Base-by-base conservation (phyloP, 2,329 filamentous ascomycete genomes). In the Monilinia polystroma region DNA sequence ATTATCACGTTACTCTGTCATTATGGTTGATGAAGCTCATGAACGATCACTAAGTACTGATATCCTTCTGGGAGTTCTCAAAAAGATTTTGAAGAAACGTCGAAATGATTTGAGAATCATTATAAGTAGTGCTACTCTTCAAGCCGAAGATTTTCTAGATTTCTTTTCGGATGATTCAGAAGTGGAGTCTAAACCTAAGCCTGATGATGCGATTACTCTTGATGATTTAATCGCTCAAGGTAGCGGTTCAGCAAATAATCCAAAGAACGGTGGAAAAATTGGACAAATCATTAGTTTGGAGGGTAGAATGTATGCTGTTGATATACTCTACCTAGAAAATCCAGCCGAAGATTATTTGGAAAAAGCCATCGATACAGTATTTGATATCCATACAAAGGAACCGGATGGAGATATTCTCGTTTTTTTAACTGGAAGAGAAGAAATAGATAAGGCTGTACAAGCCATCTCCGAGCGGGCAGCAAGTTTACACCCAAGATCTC, bases 21-120 rank as follows among this genome's bases (percentile, higher is more conserved):
- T 99, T 73, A 97, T 99, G 92, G 90, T 99, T 10, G 95, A 99
- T 76, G 94, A 98, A 79, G 95, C 94, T 8, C 95, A 99, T 76
- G 94, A 98, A 78, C 85, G 95, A 64, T 97, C 93, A 59, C 85
- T 98, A 68, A 96, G 92, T 77, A 96, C 93, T 0, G 95, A 99
- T 75, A 86, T 99, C 16, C 82, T 98, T 10, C 84, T 99, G 4
- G 94, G 95, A 0, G 81, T 98, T 18, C 79, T 99, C 51, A 97
- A 96, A 77, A 98, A 98, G 77, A 94, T 99, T 62, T 81, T 87
- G 65, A 92, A 87, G 77, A 90, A 87, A 74, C 84, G 95, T 54
- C 85, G 90, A 10, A 72, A 73, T 66, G 93, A 97, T 67, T 79
- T 98, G 63, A 87, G 93, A 26, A 90, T 98, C 69, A 88, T 99